Base-by-base conservation (phyloP, 2,329 filamentous ascomycete species). In the Capronia americana region DNA sequence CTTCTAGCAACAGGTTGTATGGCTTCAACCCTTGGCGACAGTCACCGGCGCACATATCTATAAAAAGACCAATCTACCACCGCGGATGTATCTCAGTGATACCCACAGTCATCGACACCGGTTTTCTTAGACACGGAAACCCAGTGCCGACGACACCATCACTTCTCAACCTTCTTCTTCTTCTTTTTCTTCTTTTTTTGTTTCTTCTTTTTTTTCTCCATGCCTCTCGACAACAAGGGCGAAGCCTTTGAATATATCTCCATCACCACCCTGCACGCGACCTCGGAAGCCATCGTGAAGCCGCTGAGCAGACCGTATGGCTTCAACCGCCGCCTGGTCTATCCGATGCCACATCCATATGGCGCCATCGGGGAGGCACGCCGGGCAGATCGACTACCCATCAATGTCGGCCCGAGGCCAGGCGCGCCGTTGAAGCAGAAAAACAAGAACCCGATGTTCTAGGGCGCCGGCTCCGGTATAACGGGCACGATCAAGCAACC, bases 221-320 rank as follows among this genome's bases (percentile, higher is more conserved):
- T 55, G 53, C 53, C 53, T 26, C 7, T 55, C 28, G 53, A 55
- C 53, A 55, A 55, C 53, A 34, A 55, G 4, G 53, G 53, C 5
- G n/a, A 55, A 20, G 24, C 53, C 24, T 55, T 55, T 24, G 53
- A 55, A 11, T 55, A 30, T n/a, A 55, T 55, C 24, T 55, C 53
- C 4, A 55, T 55, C 53, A 55, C 53, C 14, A 55, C 53, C 14
- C 53, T 55, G 11, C 23, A 61, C 26, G 57, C 46, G 26, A 61
- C 41, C 10, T 34, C 44, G 2, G 44, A 50, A 8, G 24, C 57
- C 4, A 24, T 61, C 24, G 7, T 55, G 11, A 23, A 51, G 23
- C 48, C 20, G 14, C 48, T 51, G 6, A 51, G 48, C 48, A 7
- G 48, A 17, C 24, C 20, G 1, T 51, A 51, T 51, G 48, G 48